Conservation (phyloP, 768 basidiomycete genomes). For the Agrocybe chaxingu region DNA sequence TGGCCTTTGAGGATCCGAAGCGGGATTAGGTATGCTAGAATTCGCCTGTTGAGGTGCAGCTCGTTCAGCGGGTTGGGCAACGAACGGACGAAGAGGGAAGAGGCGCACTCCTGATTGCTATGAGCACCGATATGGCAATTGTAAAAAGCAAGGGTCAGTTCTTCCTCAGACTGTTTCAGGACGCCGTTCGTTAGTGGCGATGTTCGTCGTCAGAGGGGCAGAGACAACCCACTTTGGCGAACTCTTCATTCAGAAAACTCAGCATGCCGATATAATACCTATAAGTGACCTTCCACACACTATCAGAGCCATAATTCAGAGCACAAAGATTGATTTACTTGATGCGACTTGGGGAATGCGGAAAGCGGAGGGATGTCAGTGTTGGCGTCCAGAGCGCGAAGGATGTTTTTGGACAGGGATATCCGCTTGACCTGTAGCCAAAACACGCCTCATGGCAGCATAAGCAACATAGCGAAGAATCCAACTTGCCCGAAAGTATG, state of each 20-base stretch:
- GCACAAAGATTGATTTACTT: constrained; percentile 42
- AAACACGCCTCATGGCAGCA: neutral
- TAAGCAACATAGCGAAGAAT: constrained; percentile 1
- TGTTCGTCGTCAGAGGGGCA: neutral
- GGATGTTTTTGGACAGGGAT: constrained; percentile 86
- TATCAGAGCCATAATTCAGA: constrained; percentile 8
- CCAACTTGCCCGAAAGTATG: constrained; percentile 81
- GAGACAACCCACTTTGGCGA: constrained; percentile 57
- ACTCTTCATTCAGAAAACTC: constrained; percentile 90
- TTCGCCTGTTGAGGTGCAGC: constrained; percentile 53
- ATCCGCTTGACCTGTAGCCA: constrained; percentile 77
- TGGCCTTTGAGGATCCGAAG: constrained; percentile 85
- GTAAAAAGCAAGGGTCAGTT: constrained; percentile 84
- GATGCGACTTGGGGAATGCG: constrained; percentile 80
- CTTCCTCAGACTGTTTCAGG: constrained; percentile 66
- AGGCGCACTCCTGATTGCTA: constrained; percentile 77
- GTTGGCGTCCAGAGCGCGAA: constrained; percentile 84
- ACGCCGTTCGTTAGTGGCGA: too few species aligned
- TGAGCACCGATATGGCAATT: constrained; percentile 69
- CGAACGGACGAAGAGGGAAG: neutral
- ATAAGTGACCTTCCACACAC: constrained; percentile 72
- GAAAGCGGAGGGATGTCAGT: constrained; percentile 78
- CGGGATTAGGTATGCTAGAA: constrained; percentile 88
- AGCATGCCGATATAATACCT: constrained; percentile 95
- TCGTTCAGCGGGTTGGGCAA: neutral